Evolutionary conservation across 805 yeast species (phyloP), one percentile per base, ranked within the genome.

Genomic region (Candida yuanshanica): DNA sequence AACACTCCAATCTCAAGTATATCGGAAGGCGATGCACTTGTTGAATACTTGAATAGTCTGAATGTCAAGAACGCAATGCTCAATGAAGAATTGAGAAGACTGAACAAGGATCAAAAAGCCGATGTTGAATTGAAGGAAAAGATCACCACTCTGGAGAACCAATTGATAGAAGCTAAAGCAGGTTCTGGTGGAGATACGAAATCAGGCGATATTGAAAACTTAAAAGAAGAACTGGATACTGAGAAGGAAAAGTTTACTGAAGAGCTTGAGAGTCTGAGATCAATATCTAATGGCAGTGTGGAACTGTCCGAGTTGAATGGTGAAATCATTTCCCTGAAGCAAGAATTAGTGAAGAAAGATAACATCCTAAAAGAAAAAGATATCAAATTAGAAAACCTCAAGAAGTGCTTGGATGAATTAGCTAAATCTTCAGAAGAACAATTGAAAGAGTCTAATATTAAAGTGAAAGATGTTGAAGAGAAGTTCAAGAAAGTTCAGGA

Each of bases 1-100:
- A 64, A 75, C 48, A 90, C 97, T 0, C 98, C 98, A 0, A 72
- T 86, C 37, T 72, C 84, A 1, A 74, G 81, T 26, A 77, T 93
- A 18, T 65, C 81, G 1, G 96, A 91, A 55, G 77, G 83, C 2
- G 85, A 78, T 9, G 66, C 76, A 7, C 65, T 91, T 31, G 77
- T 79, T 25, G 88, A 82, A 32, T 90, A 81, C 59, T 69, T 91
- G 37, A 68, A 70, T 29, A 80, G 84, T 23, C 59, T 85, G 38
- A 73, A 72, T 17, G 69, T 76, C 38, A 83, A 84, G 53, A 77
- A 74, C 24, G 67, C 66, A 2, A 58, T 90, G 64, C 66, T 83
- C 43, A 77, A 73, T 49, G 72, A 69, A 2, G 97, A 91, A 56
- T 63, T 90, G 53, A 70, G 80, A 40, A 69, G 51, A 9, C n/a